phyloP scores from a whole-genome alignment of 2,329 filamentous ascomycete genomes.

The Aplosporella prunicola region DNA sequence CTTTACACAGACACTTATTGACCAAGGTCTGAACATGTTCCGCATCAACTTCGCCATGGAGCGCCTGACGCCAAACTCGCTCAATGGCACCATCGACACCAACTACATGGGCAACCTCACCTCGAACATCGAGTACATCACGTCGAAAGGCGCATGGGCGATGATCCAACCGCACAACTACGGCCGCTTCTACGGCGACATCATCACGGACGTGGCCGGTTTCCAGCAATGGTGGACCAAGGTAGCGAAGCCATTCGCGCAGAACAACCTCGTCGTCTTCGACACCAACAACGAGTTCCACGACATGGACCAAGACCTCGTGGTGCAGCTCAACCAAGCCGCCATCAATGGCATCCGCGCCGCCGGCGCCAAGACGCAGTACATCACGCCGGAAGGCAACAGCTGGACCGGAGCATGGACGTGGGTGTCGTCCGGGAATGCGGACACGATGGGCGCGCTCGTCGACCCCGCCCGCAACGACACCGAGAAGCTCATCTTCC shows the following conservation, averaged over 20 bases:
- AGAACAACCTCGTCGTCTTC: slow-evolving; percentile 36
- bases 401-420: slow-evolving; percentile 38
- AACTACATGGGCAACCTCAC: slow-evolving; percentile 37
- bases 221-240: slow-evolving; percentile 38
- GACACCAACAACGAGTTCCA: slow-evolving; percentile 42
- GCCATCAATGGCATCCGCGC: slow-evolving; percentile 38
- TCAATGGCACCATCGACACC: slow-evolving; percentile 38
- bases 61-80: slow-evolving; percentile 40
- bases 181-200: slow-evolving; percentile 39
- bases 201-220: slow-evolving; percentile 33
- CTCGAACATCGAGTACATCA: slow-evolving; percentile 38
- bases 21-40: slow-evolving; percentile 48
- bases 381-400: slow-evolving; percentile 53
- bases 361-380: slow-evolving; percentile 39
- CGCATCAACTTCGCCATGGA: slow-evolving; percentile 52
- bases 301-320: slow-evolving; percentile 35
- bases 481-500: slow-evolving; percentile 39
- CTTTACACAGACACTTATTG: slow-evolving; percentile 36
- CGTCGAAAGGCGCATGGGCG: slow-evolving; percentile 37
- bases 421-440: slow-evolving; percentile 42
- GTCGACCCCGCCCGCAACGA: slow-evolving; percentile 43
- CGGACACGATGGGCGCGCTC: slow-evolving; percentile 35
- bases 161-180: slow-evolving; percentile 44
- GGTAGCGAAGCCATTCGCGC: slow-evolving; percentile 30
- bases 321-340: slow-evolving; percentile 39